Percentiles rank a stretch among this genome's conserved stretches.
These are phyloP conservation scores for Phytophthora hybrid DNA, from an alignment of 352 stramenopile genomes.

Conservation along the genomic window DNA sequence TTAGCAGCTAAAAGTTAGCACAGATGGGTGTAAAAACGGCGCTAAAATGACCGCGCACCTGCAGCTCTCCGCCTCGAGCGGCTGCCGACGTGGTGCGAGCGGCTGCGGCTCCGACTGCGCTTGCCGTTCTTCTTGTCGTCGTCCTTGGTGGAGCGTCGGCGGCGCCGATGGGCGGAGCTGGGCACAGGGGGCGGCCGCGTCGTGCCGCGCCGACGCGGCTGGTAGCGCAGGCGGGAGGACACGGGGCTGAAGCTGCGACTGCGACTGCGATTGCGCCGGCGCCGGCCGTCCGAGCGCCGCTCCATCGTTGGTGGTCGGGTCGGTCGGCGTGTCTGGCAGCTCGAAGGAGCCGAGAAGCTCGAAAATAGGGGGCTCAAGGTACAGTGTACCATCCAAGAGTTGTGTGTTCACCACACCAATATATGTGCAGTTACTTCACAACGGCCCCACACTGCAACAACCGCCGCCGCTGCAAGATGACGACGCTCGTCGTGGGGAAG, in stretches of 20 bases:
- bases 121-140: slow-evolving; percentile 18
- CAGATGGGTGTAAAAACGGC: slow-evolving; percentile 1
- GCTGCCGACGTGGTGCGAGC: neutral
- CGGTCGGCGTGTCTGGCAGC: neutral
- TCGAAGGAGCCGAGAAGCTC: too few species aligned
- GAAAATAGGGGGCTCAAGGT: neutral
- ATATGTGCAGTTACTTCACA: too few species aligned
- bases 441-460: slow-evolving; percentile 14
- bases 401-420: too few species aligned
- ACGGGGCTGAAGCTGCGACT: slow-evolving; percentile 49
- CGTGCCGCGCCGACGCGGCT: slow-evolving; percentile 27
- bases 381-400: too few species aligned
- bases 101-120: slow-evolving; percentile 4
- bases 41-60: slow-evolving; percentile 14
- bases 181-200: slow-evolving; percentile 25
- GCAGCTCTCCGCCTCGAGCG: slow-evolving; percentile 34
- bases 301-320: slow-evolving; percentile 35
- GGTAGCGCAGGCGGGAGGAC: slow-evolving; percentile 46
- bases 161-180: slow-evolving; percentile 10
- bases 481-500: slow-evolving; percentile 65
- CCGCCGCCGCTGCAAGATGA: slow-evolving; percentile 33
- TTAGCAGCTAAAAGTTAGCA: slow-evolving; percentile 7
- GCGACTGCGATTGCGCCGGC: slow-evolving; percentile 36
- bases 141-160: slow-evolving; percentile 24
- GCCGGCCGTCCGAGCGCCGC: slow-evolving; percentile 29